phyloP scores from a whole-genome alignment of 1,284 basidiomycete species.

The Moesziomyces sp. region DNA sequence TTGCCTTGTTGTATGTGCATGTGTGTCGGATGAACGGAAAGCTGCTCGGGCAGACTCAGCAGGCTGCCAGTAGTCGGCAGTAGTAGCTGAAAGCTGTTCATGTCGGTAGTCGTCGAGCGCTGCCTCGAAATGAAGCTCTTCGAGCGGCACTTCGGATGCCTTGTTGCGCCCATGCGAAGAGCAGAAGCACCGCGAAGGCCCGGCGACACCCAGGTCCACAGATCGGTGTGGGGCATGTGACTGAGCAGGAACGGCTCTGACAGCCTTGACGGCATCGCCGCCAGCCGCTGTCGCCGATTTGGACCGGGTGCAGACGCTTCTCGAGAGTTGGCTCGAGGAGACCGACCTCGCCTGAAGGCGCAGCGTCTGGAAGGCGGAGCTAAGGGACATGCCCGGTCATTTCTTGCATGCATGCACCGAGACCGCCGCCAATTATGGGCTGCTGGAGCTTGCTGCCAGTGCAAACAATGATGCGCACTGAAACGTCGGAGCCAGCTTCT shows the following conservation, averaged over 20 bases:
- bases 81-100: conserved; percentile 2
- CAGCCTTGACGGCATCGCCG: too few relatives aligned
- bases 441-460: background rate
- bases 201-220: conserved; percentile 20
- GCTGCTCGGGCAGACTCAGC: background rate
- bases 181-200: conserved; percentile 47
- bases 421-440: background rate
- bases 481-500: conserved; percentile 27
- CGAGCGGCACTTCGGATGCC: conserved; percentile 31
- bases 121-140: conserved; percentile 21
- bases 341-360: conserved; percentile 24
- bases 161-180: conserved; percentile 13
- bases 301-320: background rate
- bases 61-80: conserved; percentile 13
- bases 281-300: too few relatives aligned
- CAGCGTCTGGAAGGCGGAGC: conserved; percentile 36
- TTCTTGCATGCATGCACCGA: conserved; percentile 9
- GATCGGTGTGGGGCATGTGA: conserved; percentile 32
- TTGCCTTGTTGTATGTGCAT: background rate
- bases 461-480: background rate
- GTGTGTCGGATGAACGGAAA: background rate
- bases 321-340: conserved; percentile 1
- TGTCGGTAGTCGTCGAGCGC: conserved; percentile 20
- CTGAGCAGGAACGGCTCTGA: background rate
- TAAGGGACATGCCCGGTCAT: conserved; percentile 43